Base-by-base conservation (phyloP, 2,329 filamentous ascomycete species). In the Rhytidhysteron rufulum region DNA sequence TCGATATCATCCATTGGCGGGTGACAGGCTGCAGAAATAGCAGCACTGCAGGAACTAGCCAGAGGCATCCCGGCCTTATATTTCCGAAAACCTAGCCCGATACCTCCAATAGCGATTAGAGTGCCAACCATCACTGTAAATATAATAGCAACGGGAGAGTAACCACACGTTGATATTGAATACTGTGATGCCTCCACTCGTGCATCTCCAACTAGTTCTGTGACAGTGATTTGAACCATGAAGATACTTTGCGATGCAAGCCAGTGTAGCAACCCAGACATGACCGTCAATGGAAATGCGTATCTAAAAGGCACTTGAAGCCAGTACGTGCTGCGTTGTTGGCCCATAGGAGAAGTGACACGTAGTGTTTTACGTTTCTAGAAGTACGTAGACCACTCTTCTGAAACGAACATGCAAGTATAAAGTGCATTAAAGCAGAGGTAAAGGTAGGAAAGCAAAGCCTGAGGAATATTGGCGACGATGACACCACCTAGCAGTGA, bases 391-490 rank as follows among this genome's bases (percentile, higher is more conserved):
- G 60, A 66, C 56, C 69, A 80, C 52, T 80, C 77, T 7, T 58
- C 50, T 0, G 66, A 69, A 0, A 70, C 49, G 0, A 73, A 58
- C 56, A 77, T 74, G 2, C 53, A 60, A 0, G 71, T 79, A 17
- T 71, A 58, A 5, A 76, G 52, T 2, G 52, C 52, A 46, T 75
- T 76, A 49, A 67, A 66, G 1, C 58, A 50, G 3, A 75, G 52
- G 48, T 77, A 76, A 2, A 71, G 34, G n/a, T 72, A 50, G 0
- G 70, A 74, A 0, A 75, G 43, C 4, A 76, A 38, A 0, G 73
- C 38, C 45, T 78, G 75, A 1, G 73, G 71, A 0, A 62, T 19
- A 44, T 78, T 78, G 25, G 66, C 69, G 0, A 75, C 16, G 15
- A 74, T 53, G 0, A 65, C 54, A 25, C 42, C 42, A n/a, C n/a